Evolutionary conservation across 2,329 filamentous ascomycete genomes (phyloP).

Genomic region (Aspergillus luchuensis): DNA sequence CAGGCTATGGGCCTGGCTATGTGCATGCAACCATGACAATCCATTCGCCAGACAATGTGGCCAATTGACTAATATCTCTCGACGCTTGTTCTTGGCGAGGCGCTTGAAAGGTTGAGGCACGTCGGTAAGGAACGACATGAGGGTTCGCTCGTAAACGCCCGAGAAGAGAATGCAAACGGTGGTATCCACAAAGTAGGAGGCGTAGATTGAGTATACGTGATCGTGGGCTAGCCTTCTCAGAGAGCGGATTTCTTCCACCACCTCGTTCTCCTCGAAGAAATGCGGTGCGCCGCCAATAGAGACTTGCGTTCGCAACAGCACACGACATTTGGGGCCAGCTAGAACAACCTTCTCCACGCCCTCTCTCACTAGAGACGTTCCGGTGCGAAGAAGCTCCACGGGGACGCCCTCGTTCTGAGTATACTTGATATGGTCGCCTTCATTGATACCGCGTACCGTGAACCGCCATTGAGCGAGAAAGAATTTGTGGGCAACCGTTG

Average conservation of each 20-base stretch:
- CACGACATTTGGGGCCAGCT: constrained; percentile 37
- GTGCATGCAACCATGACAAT: constrained; percentile 58
- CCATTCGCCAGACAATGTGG: constrained; percentile 56
- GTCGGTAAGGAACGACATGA: constrained; percentile 48
- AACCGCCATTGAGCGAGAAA: constrained; percentile 63
- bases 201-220: constrained; percentile 48
- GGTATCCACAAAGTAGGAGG: constrained; percentile 47
- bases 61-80: constrained; percentile 48
- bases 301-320: constrained; percentile 43
- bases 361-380: constrained; percentile 36
- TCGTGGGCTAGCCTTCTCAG: constrained; percentile 45
- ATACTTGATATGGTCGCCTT: constrained; percentile 61
- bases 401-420: constrained; percentile 62
- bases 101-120: constrained; percentile 45
- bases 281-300: constrained; percentile 40
- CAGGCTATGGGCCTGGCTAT: constrained; percentile 56
- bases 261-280: constrained; percentile 43
- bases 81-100: constrained; percentile 45
- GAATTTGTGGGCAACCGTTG: constrained; percentile 56
- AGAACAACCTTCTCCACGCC: constrained; percentile 47
- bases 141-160: constrained; percentile 43
- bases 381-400: constrained; percentile 55
- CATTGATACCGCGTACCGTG: constrained; percentile 57
- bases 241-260: constrained; percentile 43
- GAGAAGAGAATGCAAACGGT: constrained; percentile 48